Conservation (phyloP, 2,329 filamentous ascomycete species). For the Lasiodiplodia citricola region DNA sequence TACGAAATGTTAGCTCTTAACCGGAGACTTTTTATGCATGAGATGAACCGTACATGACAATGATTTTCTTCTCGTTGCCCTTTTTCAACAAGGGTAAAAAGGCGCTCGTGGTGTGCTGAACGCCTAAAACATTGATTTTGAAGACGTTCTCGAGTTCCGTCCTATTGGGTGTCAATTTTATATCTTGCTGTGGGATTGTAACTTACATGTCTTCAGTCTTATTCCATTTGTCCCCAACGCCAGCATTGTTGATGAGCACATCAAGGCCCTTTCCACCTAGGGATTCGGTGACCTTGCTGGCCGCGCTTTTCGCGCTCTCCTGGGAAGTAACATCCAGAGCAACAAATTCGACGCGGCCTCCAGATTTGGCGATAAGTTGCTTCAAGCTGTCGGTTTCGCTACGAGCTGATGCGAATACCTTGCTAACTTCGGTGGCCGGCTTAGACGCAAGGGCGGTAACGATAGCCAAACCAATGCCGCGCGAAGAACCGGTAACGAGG, state of each 20-base stretch:
- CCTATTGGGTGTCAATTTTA: background rate
- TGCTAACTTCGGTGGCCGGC: slow-evolving; percentile 38
- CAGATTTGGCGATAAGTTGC: slow-evolving; percentile 41
- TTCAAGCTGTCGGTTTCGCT: slow-evolving; percentile 41
- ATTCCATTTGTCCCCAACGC: background rate
- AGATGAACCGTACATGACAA: slow-evolving; percentile 47
- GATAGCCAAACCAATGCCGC: slow-evolving; percentile 45
- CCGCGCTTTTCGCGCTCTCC: slow-evolving; percentile 43
- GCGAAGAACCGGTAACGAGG: slow-evolving; percentile 43
- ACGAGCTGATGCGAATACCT: slow-evolving; percentile 49
- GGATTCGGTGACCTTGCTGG: slow-evolving; percentile 35
- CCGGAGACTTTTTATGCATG: background rate
- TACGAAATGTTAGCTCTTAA: slow-evolving; percentile 27
- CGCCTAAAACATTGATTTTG: slow-evolving; percentile 45
- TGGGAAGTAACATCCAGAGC: slow-evolving; percentile 51
- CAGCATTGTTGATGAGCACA: slow-evolving; percentile 15
- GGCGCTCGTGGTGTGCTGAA: slow-evolving; percentile 47
- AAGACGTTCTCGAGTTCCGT: slow-evolving; percentile 38
- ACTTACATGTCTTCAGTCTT: background rate
- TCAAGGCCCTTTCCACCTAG: background rate
- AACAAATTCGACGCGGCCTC: slow-evolving; percentile 33
- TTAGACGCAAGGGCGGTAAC: slow-evolving; percentile 39
- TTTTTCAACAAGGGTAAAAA: slow-evolving; percentile 48
- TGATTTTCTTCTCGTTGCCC: slow-evolving; percentile 49
- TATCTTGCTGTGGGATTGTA: too few relatives aligned